phyloP scores from a whole-genome alignment of 768 basidiomycete genomes.

The Pleurotus platypus region DNA sequence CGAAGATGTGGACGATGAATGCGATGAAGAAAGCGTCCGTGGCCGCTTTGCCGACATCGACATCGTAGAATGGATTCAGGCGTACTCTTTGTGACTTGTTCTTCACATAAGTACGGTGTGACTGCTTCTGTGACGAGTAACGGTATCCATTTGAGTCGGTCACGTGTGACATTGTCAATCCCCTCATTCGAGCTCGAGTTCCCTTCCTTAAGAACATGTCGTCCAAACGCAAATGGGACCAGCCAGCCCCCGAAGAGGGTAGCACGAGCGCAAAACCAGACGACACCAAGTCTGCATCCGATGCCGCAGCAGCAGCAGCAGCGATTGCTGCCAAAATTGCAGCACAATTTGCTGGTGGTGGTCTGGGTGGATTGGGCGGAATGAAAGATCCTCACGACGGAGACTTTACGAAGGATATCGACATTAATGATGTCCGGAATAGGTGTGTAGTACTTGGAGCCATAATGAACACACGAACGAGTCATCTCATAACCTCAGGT shows the following conservation, averaged over 20 bases:
- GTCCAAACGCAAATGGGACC: conserved; percentile 83
- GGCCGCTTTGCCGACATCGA: conserved; percentile 10
- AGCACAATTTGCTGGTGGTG: conserved; percentile 64
- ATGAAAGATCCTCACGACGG: conserved; percentile 68
- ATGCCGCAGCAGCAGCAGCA: conserved; percentile 66
- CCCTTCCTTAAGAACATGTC: conserved; percentile 38
- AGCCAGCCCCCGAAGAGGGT: conserved; percentile 49
- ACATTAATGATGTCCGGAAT: conserved; percentile 95
- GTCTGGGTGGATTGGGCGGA: conserved; percentile 38
- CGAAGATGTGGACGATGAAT: conserved; percentile 9
- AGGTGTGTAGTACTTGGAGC: conserved; percentile 57
- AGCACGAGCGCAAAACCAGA: conserved; percentile 40
- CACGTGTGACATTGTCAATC: too few species aligned
- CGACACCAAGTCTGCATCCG: conserved; percentile 59
- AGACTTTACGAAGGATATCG: conserved; percentile 87
- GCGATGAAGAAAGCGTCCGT: conserved; percentile 9
- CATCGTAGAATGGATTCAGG: background rate
- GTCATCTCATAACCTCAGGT: background rate
- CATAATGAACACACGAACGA: background rate
- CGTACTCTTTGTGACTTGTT: too few species aligned
- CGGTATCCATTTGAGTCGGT: too few species aligned
- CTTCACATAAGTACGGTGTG: too few species aligned
- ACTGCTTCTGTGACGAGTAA: too few species aligned
- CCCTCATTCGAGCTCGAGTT: too few species aligned
- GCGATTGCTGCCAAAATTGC: conserved; percentile 96